Evolutionary conservation across 1,139 yeast species (phyloP).

Genomic region (Meyerozyma elateridarum): DNA sequence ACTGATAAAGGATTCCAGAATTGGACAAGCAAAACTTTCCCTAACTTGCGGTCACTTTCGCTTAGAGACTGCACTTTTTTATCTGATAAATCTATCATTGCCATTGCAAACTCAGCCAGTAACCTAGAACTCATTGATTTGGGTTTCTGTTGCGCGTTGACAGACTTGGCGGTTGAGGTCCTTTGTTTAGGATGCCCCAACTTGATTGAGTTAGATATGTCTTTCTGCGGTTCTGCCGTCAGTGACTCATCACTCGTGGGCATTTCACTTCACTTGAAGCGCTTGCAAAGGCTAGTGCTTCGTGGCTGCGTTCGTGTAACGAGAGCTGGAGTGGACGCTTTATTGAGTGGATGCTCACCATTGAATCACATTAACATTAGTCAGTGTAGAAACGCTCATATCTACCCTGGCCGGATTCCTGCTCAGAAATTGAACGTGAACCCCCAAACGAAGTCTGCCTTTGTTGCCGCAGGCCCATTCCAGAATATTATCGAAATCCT

Average conservation of each 20-base stretch:
- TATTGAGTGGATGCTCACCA: slow-evolving; percentile 53
- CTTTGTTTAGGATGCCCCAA: slow-evolving; percentile 60
- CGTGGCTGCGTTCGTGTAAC: slow-evolving; percentile 76
- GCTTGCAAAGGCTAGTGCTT: slow-evolving; percentile 45
- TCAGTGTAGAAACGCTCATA: slow-evolving; percentile 62
- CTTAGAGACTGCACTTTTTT: slow-evolving; percentile 71
- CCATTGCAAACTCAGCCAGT: slow-evolving; percentile 59
- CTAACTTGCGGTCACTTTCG: slow-evolving; percentile 47
- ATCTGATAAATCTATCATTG: slow-evolving; percentile 59
- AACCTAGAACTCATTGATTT: slow-evolving; percentile 53
- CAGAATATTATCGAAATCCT: slow-evolving; percentile 55
- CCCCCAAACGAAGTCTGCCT: slow-evolving; percentile 51
- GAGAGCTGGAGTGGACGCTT: slow-evolving; percentile 65
- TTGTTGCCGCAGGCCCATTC: slow-evolving; percentile 52
- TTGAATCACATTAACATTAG: slow-evolving; percentile 54
- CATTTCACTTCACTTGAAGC: slow-evolving; percentile 51
- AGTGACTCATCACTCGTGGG: slow-evolving; percentile 65
- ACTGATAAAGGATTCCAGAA: slow-evolving; percentile 68
- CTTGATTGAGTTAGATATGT: slow-evolving; percentile 49
- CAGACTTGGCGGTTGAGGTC: slow-evolving; percentile 64
- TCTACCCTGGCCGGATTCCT: slow-evolving; percentile 52
- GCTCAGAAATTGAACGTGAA: slow-evolving; percentile 51
- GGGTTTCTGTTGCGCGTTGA: slow-evolving; percentile 71
- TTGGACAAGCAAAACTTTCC: slow-evolving; percentile 56
- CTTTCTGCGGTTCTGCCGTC: slow-evolving; percentile 78